Percentiles rank a stretch among this genome's conserved stretches.
These are phyloP conservation scores for Teratosphaeria destructans DNA, from an alignment of 2,329 filamentous ascomycete species.

Conservation along the genomic window DNA sequence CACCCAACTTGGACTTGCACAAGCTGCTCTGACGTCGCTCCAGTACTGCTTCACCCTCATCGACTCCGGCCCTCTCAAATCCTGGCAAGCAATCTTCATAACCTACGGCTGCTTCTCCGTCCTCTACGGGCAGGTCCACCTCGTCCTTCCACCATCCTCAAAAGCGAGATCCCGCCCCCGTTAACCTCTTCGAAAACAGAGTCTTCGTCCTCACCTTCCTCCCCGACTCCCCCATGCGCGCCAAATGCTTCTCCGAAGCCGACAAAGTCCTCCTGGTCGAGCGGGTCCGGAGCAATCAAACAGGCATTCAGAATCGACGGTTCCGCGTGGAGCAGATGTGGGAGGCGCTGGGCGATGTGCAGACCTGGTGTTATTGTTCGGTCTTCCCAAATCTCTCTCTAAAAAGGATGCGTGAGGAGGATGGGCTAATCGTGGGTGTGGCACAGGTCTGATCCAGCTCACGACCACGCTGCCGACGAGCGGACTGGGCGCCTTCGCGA, in stretches of 20 bases:
- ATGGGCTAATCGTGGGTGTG: slow-evolving; percentile 13
- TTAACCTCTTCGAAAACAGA: background rate
- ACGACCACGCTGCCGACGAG: slow-evolving; percentile 65
- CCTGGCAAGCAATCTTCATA: slow-evolving; percentile 62
- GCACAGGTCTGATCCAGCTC: slow-evolving; percentile 43
- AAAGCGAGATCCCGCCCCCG: background rate
- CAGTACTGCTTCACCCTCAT: slow-evolving; percentile 42
- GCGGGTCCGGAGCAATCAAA: slow-evolving; percentile 36
- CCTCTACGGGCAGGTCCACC: slow-evolving; percentile 41
- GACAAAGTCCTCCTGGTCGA: slow-evolving; percentile 45
- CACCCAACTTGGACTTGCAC: background rate
- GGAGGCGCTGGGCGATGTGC: slow-evolving; percentile 36
- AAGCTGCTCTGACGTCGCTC: slow-evolving; percentile 33
- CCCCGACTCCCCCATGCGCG: slow-evolving; percentile 61
- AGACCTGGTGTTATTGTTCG: slow-evolving; percentile 31
- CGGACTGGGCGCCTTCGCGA: slow-evolving; percentile 62
- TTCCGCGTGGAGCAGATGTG: slow-evolving; percentile 38
- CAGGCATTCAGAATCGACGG: slow-evolving; percentile 38
- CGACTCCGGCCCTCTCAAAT: slow-evolving; percentile 10
- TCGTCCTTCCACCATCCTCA: background rate
- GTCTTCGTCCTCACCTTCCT: slow-evolving; percentile 54
- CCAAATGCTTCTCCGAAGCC: slow-evolving; percentile 56
- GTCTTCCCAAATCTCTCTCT: slow-evolving; percentile 52
- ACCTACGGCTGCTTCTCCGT: slow-evolving; percentile 54
- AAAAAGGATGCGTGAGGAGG: slow-evolving; percentile 16